A percentile compares a stretch with the other conserved stretches of the same genome.
These are phyloP conservation scores for Brassica cretica DNA, from an alignment of 345 rosid species.

Conservation along the genomic window DNA sequence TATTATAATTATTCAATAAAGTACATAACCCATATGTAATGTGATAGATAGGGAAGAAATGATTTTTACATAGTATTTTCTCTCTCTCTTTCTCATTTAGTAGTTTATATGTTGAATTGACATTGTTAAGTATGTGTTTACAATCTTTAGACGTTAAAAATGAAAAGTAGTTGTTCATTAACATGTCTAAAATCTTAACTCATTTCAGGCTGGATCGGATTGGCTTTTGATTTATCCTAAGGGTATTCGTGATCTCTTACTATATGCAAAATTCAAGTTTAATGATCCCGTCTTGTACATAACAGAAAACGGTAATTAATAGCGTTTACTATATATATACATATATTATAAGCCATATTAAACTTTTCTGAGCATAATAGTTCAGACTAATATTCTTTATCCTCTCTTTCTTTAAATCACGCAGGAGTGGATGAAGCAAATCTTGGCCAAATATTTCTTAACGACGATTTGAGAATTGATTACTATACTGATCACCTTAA, in stretches of 20 bases:
- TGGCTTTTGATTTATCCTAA: constrained; percentile 52
- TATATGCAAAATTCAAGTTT: constrained; percentile 45
- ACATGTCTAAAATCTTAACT: neutral
- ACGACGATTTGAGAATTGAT: constrained; percentile 39
- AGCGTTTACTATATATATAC: neutral
- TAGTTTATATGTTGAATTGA: too few species aligned
- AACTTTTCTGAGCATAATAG: neutral
- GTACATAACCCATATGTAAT: too few species aligned
- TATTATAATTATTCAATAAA: too few species aligned
- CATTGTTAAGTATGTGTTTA: neutral
- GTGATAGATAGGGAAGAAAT: too few species aligned
- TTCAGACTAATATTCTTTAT: neutral
- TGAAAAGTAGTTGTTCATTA: neutral
- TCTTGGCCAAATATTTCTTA: constrained; percentile 5
- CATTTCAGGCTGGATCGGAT: constrained; percentile 36
- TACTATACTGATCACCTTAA: constrained; percentile 41
- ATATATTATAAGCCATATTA: neutral
- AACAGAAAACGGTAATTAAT: constrained; percentile 55
- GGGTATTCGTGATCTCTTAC: constrained; percentile 48
- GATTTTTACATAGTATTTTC: too few species aligned
- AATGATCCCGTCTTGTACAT: constrained; percentile 48
- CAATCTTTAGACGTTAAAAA: neutral
- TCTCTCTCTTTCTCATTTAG: too few species aligned
- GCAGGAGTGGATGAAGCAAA: constrained; percentile 39
- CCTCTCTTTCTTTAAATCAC: neutral